phyloP scores from a whole-genome alignment of 2,329 filamentous ascomycete species.

The Plectosphaerella sp. region DNA sequence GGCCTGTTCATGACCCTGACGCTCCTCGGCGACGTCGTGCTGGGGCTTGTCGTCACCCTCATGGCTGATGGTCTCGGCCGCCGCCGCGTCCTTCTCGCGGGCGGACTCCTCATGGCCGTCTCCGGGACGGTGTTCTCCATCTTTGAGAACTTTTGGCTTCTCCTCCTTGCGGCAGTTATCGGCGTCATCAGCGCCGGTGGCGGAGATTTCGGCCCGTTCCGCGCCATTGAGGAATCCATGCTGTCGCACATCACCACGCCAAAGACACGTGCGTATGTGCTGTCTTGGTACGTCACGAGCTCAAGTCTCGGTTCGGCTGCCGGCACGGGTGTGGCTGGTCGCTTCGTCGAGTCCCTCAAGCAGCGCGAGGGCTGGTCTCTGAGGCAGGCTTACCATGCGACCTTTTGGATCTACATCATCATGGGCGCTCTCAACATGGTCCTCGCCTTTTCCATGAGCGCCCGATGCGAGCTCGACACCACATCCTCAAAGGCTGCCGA shows the following conservation, averaged over 20 bases:
- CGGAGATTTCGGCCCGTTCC: slow-evolving; percentile 60
- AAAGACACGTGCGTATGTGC: slow-evolving; percentile 47
- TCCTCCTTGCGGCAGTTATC: slow-evolving; percentile 52
- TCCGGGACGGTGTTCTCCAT: slow-evolving; percentile 53
- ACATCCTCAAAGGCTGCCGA: not conserved
- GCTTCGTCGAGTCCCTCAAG: slow-evolving; percentile 49
- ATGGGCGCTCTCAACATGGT: slow-evolving; percentile 54
- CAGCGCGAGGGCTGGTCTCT: slow-evolving; percentile 34
- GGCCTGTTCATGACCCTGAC: slow-evolving; percentile 65
- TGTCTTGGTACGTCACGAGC: slow-evolving; percentile 56
- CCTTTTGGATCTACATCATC: slow-evolving; percentile 54
- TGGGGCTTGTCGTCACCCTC: slow-evolving; percentile 55
- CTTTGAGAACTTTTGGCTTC: slow-evolving; percentile 50
- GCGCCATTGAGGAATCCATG: slow-evolving; percentile 57
- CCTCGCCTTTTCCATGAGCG: slow-evolving; percentile 44
- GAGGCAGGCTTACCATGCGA: slow-evolving; percentile 43
- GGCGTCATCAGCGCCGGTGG: slow-evolving; percentile 60
- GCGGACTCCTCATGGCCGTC: slow-evolving; percentile 49
- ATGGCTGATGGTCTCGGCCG: slow-evolving; percentile 56
- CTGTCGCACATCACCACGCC: slow-evolving; percentile 50
- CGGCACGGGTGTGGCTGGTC: slow-evolving; percentile 56
- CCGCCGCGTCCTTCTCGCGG: slow-evolving; percentile 45
- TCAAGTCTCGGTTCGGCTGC: slow-evolving; percentile 57
- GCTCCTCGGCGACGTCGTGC: slow-evolving; percentile 51
- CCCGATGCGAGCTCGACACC: not conserved